Evolutionary conservation across 768 basidiomycete genomes (phyloP).

Genomic region (Agrocybe praecox): DNA sequence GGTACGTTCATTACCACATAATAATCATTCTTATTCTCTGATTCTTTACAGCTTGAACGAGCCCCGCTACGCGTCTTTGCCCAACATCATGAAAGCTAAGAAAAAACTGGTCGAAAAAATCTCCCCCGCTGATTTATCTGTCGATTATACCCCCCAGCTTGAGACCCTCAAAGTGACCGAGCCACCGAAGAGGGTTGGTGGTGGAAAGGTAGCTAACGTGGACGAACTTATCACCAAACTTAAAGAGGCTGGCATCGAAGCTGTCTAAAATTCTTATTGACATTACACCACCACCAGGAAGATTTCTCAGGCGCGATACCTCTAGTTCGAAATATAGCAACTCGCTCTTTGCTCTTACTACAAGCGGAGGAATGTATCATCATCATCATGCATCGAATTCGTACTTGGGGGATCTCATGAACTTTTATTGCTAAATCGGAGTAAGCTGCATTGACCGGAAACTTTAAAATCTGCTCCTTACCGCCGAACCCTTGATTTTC

Average conservation of each 20-base stretch:
- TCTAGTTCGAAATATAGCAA: no score
- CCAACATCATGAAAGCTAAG: constrained; percentile 99
- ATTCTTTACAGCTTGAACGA: constrained; percentile 66
- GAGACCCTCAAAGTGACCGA: constrained; percentile 89
- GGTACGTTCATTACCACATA: constrained; percentile 49
- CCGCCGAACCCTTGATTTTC: no score
- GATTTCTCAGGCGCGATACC: no score
- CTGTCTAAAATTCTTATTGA: constrained; percentile 3
- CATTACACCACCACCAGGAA: no score
- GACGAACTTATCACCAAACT: constrained; percentile 90
- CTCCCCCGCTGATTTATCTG: constrained; percentile 73
- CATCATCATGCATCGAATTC: no score
- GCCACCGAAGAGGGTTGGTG: constrained; percentile 89
- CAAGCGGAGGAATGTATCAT: no score
- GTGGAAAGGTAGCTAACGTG: constrained; percentile 88
- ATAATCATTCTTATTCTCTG: background rate
- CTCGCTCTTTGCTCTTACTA: no score
- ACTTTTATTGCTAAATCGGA: no score
- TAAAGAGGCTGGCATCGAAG: constrained; percentile 76
- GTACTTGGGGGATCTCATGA: no score
- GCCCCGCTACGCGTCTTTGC: constrained; percentile 95
- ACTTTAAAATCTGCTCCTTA: no score
- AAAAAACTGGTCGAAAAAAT: constrained; percentile 94
- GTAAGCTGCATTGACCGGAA: no score
- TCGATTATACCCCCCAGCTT: constrained; percentile 82